Evolutionary conservation across 768 basidiomycete genomes (phyloP).

Genomic region (Russula lepida): DNA sequence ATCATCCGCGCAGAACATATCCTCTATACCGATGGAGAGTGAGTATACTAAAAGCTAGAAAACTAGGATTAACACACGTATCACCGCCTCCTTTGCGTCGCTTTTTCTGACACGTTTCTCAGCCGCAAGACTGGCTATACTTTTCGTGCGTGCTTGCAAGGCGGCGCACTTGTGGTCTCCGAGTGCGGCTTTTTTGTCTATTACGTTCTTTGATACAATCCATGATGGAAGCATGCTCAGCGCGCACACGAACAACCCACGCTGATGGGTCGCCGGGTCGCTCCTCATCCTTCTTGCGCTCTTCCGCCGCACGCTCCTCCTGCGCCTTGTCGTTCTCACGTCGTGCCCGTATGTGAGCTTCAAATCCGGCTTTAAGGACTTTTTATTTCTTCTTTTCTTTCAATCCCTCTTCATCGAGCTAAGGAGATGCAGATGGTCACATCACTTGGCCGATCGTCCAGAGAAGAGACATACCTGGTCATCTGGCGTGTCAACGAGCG

Average conservation of each 20-base stretch:
- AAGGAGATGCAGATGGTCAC: background rate
- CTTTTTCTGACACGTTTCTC: constrained; percentile 76
- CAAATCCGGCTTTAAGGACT: constrained; percentile 87
- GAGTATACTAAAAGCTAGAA: constrained; percentile 24
- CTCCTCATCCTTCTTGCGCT: constrained; percentile 64
- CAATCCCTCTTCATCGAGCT: constrained; percentile 84
- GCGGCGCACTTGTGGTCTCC: constrained; percentile 75
- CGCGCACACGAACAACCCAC: constrained; percentile 68
- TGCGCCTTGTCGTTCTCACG: constrained; percentile 84
- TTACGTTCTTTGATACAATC: constrained; percentile 77
- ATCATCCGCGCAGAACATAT: constrained; percentile 89
- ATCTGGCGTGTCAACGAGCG: constrained; percentile 84
- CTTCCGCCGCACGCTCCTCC: constrained; percentile 54
- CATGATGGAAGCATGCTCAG: constrained; percentile 85
- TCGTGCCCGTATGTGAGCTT: constrained; percentile 75
- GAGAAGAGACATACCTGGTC: constrained; percentile 50
- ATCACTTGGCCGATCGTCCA: background rate
- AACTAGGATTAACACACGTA: constrained; percentile 27
- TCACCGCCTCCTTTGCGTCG: constrained; percentile 77
- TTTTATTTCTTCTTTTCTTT: constrained; percentile 95
- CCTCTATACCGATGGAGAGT: constrained; percentile 43
- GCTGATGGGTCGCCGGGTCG: constrained; percentile 58
- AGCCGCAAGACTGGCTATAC: constrained; percentile 82
- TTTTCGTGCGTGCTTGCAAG: constrained; percentile 88
- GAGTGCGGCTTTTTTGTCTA: constrained; percentile 68